Conservation (phyloP, 2,329 filamentous ascomycete species). For the Ophiostoma ulmi region DNA sequence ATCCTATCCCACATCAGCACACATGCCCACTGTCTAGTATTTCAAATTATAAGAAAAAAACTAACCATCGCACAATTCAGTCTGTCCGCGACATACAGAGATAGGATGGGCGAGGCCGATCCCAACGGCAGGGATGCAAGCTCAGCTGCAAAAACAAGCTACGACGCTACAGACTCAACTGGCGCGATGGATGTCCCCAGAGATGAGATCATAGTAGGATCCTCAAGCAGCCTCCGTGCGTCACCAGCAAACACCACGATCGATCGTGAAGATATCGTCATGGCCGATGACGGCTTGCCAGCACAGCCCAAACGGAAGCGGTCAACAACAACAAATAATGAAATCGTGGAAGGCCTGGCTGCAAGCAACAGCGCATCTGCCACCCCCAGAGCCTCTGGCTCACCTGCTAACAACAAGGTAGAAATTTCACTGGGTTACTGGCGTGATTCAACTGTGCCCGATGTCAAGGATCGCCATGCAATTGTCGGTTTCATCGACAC, state of each 20-base stretch:
- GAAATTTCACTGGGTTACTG: constrained; percentile 54
- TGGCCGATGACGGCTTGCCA: constrained; percentile 35
- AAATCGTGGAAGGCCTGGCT: neutral
- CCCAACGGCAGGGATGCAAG: neutral
- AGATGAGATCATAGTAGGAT: constrained; percentile 50
- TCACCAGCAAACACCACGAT: constrained; percentile 33
- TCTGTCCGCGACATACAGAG: neutral
- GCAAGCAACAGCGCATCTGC: constrained; percentile 34
- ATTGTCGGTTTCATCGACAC: constrained; percentile 60
- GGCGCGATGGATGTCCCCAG: constrained; percentile 39
- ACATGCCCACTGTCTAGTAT: neutral
- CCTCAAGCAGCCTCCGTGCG: constrained; percentile 30
- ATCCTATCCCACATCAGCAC: neutral
- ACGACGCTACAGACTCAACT: constrained; percentile 23
- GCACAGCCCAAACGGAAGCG: constrained; percentile 11
- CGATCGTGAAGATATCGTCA: constrained; percentile 42
- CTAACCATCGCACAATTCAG: constrained; percentile 21
- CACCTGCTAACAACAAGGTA: constrained; percentile 33
- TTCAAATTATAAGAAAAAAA: neutral
- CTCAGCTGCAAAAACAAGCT: neutral
- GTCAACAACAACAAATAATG: constrained; percentile 5
- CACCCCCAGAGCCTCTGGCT: constrained; percentile 14
- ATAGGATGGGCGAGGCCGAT: constrained; percentile 2
- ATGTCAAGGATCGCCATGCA: constrained; percentile 49
- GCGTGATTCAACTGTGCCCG: constrained; percentile 52